Conservation (phyloP, 1,284 basidiomycete species). For the Bjerkandera adusta region DNA sequence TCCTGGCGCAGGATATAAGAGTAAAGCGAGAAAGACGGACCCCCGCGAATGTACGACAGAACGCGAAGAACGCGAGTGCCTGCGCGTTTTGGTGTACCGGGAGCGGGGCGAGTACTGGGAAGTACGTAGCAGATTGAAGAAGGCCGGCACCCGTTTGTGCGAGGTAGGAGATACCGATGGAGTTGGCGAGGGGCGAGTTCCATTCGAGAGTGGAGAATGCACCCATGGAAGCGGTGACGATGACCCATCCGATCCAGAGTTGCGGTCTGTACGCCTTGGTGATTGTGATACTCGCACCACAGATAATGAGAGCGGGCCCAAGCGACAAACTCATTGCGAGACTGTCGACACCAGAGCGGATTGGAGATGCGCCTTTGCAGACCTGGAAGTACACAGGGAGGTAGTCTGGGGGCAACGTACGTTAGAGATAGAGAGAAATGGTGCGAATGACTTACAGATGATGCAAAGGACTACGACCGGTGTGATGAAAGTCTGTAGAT, state of each 20-base stretch:
- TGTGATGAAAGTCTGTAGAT: conserved; percentile 24
- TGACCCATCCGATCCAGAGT: conserved; percentile 29
- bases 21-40: conserved; percentile 7
- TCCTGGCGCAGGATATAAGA: neutral
- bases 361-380: conserved; percentile 35
- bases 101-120: conserved; percentile 26
- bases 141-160: conserved; percentile 24
- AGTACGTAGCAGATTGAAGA: conserved; percentile 24
- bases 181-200: conserved; percentile 22
- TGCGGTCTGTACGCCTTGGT: conserved; percentile 30
- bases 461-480: conserved; percentile 22
- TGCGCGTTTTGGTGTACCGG: conserved; percentile 17
- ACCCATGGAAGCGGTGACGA: conserved; percentile 22
- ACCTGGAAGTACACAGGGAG: conserved; percentile 36
- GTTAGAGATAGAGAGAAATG: too few species aligned
- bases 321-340: conserved; percentile 34
- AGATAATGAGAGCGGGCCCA: conserved; percentile 28
- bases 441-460: too few species aligned
- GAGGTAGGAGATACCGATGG: conserved; percentile 20
- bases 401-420: conserved; percentile 5
- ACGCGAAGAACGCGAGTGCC: conserved; percentile 23
- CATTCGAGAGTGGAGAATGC: conserved; percentile 28
- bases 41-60: conserved; percentile 22
- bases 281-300: conserved; percentile 28
- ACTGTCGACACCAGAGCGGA: conserved; percentile 37